These are phyloP conservation scores for Boletus sensibilis DNA, from an alignment of 768 basidiomycete species.

Conservation along the genomic window DNA sequence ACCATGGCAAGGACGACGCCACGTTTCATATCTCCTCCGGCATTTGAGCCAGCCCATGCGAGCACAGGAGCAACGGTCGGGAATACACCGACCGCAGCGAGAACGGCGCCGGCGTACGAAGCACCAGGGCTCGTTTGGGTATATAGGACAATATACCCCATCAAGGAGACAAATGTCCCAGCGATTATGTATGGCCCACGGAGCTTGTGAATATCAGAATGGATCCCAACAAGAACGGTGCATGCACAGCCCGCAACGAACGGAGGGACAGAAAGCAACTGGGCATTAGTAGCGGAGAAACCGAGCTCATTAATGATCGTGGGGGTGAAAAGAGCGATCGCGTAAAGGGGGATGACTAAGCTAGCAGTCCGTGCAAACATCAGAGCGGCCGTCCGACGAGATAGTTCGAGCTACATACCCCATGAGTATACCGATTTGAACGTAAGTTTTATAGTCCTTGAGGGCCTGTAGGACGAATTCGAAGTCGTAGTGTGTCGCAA, in stretches of 20 bases:
- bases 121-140: conserved; percentile 21
- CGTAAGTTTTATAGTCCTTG: conserved; percentile 42
- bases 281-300: conserved; percentile 49
- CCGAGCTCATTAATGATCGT: conserved; percentile 52
- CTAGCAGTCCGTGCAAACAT: conserved; percentile 22
- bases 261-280: conserved; percentile 49
- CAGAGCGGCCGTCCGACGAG: background rate
- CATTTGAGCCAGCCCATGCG: conserved; percentile 56
- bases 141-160: conserved; percentile 53
- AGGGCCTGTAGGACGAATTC: conserved; percentile 51
- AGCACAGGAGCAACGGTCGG: conserved; percentile 48
- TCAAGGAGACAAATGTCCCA: conserved; percentile 41
- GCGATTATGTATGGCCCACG: conserved; percentile 52
- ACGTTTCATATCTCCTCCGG: conserved; percentile 54
- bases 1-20: conserved; percentile 54
- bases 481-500: conserved; percentile 44
- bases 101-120: conserved; percentile 47
- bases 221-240: conserved; percentile 42
- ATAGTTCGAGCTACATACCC: conserved; percentile 33
- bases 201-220: conserved; percentile 42
- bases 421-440: conserved; percentile 39
- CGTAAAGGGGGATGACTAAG: conserved; percentile 46
- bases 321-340: conserved; percentile 50
- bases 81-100: conserved; percentile 53
- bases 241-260: conserved; percentile 46